These are phyloP conservation scores for Neurospora sp. DNA, from an alignment of 495 filamentous ascomycete species.

Conservation along the genomic window DNA sequence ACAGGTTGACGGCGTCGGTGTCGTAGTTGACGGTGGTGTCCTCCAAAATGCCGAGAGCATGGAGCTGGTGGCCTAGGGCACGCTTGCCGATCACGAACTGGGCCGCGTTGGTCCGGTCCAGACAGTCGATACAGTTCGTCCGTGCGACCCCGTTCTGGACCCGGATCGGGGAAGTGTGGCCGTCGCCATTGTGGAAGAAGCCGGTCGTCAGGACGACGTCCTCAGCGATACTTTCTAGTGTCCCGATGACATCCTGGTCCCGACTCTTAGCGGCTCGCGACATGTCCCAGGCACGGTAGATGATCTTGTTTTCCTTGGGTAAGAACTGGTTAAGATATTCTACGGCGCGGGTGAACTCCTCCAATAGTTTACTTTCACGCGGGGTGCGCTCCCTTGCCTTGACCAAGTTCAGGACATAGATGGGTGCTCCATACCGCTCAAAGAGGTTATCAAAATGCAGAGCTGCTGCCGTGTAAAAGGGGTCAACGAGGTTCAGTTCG, in stretches of 20 bases:
- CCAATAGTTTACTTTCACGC: slow-evolving; percentile 79
- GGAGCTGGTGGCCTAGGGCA: slow-evolving; percentile 83
- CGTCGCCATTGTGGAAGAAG: slow-evolving; percentile 88
- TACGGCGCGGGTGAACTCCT: slow-evolving; percentile 81
- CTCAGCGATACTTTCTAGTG: slow-evolving; percentile 78
- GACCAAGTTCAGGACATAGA: slow-evolving; percentile 89
- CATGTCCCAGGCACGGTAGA: slow-evolving; percentile 97
- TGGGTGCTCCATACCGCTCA: slow-evolving; percentile 80
- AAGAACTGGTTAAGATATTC: slow-evolving; percentile 93
- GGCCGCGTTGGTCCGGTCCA: slow-evolving; percentile 92
- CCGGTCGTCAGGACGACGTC: slow-evolving; percentile 75
- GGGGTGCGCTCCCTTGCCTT: slow-evolving; percentile 87
- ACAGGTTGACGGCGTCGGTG: slow-evolving; percentile 87
- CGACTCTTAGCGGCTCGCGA: slow-evolving; percentile 86
- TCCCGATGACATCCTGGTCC: slow-evolving; percentile 93
- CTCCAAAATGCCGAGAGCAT: slow-evolving; percentile 81
- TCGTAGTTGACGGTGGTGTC: slow-evolving; percentile 80
- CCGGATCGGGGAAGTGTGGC: slow-evolving; percentile 48
- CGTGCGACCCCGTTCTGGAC: slow-evolving; percentile 88
- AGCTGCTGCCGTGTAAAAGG: slow-evolving; percentile 92
- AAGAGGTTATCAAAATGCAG: slow-evolving; percentile 96
- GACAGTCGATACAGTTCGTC: slow-evolving; percentile 96
- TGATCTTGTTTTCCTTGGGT: slow-evolving; percentile 71
- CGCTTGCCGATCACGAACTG: slow-evolving; percentile 98
- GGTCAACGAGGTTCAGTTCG: slow-evolving; percentile 85